phyloP scores from a whole-genome alignment of 2,329 filamentous ascomycete genomes.

The Didymellaceae sp. region DNA sequence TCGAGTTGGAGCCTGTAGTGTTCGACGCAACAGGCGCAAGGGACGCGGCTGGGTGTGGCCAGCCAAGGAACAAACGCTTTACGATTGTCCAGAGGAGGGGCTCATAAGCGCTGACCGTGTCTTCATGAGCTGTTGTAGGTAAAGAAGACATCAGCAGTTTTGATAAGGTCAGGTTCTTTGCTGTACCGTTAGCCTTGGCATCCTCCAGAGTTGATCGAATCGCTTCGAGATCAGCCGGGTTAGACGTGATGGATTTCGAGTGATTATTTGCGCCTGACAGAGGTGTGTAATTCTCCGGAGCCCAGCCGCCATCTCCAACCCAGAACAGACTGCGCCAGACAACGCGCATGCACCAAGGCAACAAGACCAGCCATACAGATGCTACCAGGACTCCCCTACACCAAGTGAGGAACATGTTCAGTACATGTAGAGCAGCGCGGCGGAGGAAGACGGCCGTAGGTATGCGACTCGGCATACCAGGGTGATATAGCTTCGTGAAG shows the following conservation, averaged over 20 bases:
- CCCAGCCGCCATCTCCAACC: slow-evolving; percentile 81
- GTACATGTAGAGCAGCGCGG: slow-evolving; percentile 75
- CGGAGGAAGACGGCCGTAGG: slow-evolving; percentile 81
- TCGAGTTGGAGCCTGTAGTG: slow-evolving; percentile 35
- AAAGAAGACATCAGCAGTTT: slow-evolving; percentile 45
- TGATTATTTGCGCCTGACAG: slow-evolving; percentile 9
- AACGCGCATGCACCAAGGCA: slow-evolving; percentile 89
- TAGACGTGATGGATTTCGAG: slow-evolving; percentile 3
- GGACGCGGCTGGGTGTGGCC: slow-evolving; percentile 32
- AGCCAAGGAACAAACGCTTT: slow-evolving; percentile 51
- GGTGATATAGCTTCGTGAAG: slow-evolving; percentile 97
- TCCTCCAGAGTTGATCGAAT: slow-evolving; percentile 29
- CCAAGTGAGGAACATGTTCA: slow-evolving; percentile 77
- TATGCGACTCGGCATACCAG: slow-evolving; percentile 86
- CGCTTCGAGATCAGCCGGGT: slow-evolving; percentile 23
- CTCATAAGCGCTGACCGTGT: slow-evolving; percentile 47
- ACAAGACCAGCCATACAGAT: slow-evolving; percentile 85
- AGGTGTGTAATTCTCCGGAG: slow-evolving; percentile 49
- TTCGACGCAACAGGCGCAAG: slow-evolving; percentile 35
- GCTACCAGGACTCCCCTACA: slow-evolving; percentile 78
- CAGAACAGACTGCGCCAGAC: slow-evolving; percentile 96
- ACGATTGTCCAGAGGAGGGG: slow-evolving; percentile 55
- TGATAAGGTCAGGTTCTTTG: slow-evolving; percentile 33
- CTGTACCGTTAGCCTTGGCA: slow-evolving; percentile 25
- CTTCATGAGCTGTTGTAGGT: slow-evolving; percentile 51